phyloP scores from a whole-genome alignment of 2,329 filamentous ascomycete genomes.

The Sclerotiophoma versabilis region DNA sequence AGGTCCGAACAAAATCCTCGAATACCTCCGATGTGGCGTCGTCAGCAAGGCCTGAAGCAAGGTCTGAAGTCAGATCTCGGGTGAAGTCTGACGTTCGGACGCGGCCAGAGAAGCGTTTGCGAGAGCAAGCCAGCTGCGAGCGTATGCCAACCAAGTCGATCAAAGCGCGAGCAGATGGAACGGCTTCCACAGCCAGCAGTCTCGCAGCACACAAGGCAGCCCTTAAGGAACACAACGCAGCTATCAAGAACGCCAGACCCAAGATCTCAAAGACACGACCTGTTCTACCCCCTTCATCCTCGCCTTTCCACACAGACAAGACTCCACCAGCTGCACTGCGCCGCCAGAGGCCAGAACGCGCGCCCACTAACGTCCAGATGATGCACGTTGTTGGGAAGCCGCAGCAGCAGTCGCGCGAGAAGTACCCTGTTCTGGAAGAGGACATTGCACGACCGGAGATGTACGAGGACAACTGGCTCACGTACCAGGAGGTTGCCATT shows the following conservation, averaged over 20 bases:
- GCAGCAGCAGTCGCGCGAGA: constrained; percentile 33
- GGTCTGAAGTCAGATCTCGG: too few relatives aligned
- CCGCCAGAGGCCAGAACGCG: constrained; percentile 31
- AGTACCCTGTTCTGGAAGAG: constrained; percentile 62
- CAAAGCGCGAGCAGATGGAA: constrained; percentile 38
- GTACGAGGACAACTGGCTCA: constrained; percentile 70
- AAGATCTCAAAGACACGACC: constrained; percentile 30
- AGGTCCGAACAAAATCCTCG: constrained; percentile 24
- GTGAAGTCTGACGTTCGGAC: constrained; percentile 28
- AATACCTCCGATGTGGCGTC: constrained; percentile 27
- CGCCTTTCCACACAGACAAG: constrained; percentile 46
- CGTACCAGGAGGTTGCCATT: constrained; percentile 66
- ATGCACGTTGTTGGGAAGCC: constrained; percentile 44
- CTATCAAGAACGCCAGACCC: constrained; percentile 37
- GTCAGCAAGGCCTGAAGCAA: constrained; percentile 11
- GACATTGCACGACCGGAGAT: constrained; percentile 63
- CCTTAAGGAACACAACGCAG: constrained; percentile 30
- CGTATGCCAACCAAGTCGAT: constrained; percentile 46
- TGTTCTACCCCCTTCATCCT: constrained; percentile 39
- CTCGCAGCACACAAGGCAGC: constrained; percentile 26
- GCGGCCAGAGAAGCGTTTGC: constrained; percentile 43
- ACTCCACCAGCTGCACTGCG: constrained; percentile 47
- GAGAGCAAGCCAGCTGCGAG: constrained; percentile 41
- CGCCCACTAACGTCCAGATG: constrained; percentile 41
- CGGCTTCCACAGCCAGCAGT: constrained; percentile 36